Conservation (phyloP, 1,139 yeast species). For the Tardiomyces digboiensis region DNA sequence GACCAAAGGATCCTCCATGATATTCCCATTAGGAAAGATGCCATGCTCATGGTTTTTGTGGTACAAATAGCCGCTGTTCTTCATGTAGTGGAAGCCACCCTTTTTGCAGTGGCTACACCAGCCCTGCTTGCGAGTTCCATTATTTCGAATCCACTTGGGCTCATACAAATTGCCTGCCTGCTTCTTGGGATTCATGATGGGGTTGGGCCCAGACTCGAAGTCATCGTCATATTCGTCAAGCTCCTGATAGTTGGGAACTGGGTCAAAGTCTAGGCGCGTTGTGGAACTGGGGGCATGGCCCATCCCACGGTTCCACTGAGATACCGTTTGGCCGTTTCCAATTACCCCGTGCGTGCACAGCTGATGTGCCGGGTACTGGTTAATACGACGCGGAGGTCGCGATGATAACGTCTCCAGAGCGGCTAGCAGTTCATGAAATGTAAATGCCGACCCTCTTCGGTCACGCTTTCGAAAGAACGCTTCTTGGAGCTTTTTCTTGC, state of each 20-base stretch:
- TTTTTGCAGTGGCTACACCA: conserved; percentile 21
- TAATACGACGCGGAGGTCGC: conserved; percentile 6
- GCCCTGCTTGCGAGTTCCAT: conserved; percentile 13
- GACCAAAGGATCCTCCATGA: conserved; percentile 21
- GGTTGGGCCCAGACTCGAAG: neutral
- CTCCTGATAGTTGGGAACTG: neutral
- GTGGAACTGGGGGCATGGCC: neutral
- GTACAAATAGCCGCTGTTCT: conserved; percentile 20
- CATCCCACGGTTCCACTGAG: neutral
- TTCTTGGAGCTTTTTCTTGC: conserved; percentile 1
- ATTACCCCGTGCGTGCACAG: neutral
- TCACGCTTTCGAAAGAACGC: conserved; percentile 2
- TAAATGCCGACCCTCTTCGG: conserved; percentile 1
- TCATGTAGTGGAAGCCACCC: conserved; percentile 18
- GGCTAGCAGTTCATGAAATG: conserved; percentile 1
- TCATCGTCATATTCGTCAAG: neutral
- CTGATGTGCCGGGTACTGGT: conserved; percentile 3
- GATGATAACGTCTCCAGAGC: conserved; percentile 3
- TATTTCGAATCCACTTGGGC: conserved; percentile 2
- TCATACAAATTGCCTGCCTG: conserved; percentile 1
- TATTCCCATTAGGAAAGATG: conserved; percentile 19
- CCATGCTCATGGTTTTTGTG: conserved; percentile 24
- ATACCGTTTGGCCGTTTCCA: neutral
- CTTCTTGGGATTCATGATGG: neutral
- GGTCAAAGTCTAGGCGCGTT: neutral